Evolutionary conservation across 768 basidiomycete genomes (phyloP), one percentile per base, ranked within the genome.

Genomic region (Peribolospora baueri): DNA sequence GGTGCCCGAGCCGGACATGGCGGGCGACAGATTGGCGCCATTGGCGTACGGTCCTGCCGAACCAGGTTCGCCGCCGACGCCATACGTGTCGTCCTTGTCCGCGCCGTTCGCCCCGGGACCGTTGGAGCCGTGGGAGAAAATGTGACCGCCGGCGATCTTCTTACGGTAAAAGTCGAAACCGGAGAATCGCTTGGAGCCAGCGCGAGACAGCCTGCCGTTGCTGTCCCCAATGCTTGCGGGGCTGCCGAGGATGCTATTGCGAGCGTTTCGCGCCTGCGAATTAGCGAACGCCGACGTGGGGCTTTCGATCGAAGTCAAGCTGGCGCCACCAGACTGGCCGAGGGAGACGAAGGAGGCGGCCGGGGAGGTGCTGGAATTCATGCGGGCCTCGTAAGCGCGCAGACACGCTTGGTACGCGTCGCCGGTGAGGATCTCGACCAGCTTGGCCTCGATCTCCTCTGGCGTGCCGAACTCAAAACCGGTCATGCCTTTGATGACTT

Each of bases 401-500:
- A 91, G 74, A 0, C 83, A 76, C 0, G 79, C 75, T 7, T 72
- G 67, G 67, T 95, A 98, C 1, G 70, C 64, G 39, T 93, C 87
- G 0, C 80, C 79, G 59, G 78, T 76, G 36, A 97, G 76, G 25
- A 93, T 74, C 0, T 76, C 72, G 7, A 75, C 64, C 3, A 95
- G 74, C 63, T 73, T 79, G 46, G 72, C 72, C 66, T 85, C 80
- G 54, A 97, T 84, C 9, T 91, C 83, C 4, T 82, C 81, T 51
- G 82, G 80, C 0, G 81, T 71, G 11, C 93, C 93, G 61, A 98
- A 95, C 63, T 95, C 91, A 69, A 98, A 95, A 4, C 91, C 91
- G 47, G 80, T 79, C 93, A 95, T 97, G 51, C 80, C 80, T 42
- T 75, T 75, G 63, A 98, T 75, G 57, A 97, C 84, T 43, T 79